These are phyloP conservation scores for Chrysosporium queenslandicum DNA, from an alignment of 2,329 filamentous ascomycete genomes.

Conservation along the genomic window DNA sequence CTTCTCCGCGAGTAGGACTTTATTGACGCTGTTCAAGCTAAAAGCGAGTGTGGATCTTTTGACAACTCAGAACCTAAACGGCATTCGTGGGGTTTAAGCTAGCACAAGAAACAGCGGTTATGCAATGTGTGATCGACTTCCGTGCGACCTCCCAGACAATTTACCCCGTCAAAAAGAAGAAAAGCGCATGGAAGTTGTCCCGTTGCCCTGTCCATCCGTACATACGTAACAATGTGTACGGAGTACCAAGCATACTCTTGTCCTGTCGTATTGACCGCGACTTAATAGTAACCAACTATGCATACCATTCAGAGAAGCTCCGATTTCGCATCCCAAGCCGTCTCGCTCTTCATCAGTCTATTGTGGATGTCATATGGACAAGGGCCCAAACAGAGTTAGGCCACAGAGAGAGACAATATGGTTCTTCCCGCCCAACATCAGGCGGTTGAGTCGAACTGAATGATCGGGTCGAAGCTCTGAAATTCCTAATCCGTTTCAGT, in stretches of 20 bases:
- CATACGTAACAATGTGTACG: neutral
- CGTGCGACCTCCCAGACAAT: conserved; percentile 4
- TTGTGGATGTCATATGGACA: conserved; percentile 1
- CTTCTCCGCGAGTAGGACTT: neutral
- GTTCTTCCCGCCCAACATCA: neutral
- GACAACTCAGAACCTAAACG: conserved; percentile 8
- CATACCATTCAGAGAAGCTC: neutral
- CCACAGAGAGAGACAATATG: neutral
- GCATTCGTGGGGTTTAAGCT: neutral
- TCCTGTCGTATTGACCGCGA: neutral
- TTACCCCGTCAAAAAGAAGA: neutral
- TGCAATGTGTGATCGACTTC: conserved; percentile 9
- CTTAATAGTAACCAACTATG: neutral
- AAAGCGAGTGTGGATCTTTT: conserved; percentile 2
- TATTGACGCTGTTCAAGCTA: neutral
- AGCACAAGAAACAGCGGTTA: conserved; percentile 10
- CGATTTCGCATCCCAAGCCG: neutral
- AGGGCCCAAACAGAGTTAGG: neutral
- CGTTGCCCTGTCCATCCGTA: neutral
- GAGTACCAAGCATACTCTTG: too few species aligned
- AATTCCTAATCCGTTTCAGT: conserved; percentile 1
- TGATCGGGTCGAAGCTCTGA: neutral
- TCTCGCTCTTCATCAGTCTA: neutral
- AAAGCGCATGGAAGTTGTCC: neutral
- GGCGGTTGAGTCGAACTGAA: neutral